Base-by-base conservation (phyloP, 2,329 filamentous ascomycete species). In the Phyllachora maydis region DNA sequence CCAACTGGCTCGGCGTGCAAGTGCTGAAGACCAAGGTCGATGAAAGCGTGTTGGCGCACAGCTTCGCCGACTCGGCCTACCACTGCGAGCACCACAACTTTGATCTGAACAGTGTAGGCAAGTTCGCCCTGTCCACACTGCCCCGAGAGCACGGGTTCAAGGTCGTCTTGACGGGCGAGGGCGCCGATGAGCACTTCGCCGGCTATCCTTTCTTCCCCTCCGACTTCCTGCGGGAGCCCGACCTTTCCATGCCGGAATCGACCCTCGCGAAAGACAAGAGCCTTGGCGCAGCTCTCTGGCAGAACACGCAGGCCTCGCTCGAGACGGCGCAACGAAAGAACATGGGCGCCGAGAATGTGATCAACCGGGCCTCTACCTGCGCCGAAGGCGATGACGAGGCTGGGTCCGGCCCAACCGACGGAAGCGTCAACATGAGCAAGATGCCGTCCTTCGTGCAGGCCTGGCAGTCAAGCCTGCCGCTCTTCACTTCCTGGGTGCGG, bases 81-180 rank as follows among this genome's bases (percentile, higher is more conserved):
- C 40, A 47, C 24, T 32, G 29, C 20, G 45, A 48, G 28, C 38
- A 43, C 15, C 42, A 40, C 23, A 31, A 37, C 23, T 34, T 46
- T 3, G 59, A 66, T 33, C 46, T 66, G 15, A 63, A 64, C 33
- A 51, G 41, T 14, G 47, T 65, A 10, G 59, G 50, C 14, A 61
- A 60, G 29, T 56, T 50, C 28, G 48, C 49, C n/a, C 44, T 66
- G 3, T 56, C 56, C 1, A 46, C 47, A 14, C 32, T 56, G 1
- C 47, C 54, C 1, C 47, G 41, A 8, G 41, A 54, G 18, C 38
- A 47, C 7, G 59, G 58, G 6, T 47, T 56, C 35, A 61, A 61
- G 28, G 60, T 65, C 4, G 52, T 67, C 3, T 40, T 67, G 4
- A 63, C 58, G 0, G 50, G 52, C 12, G 56, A 62, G 33, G 58